phyloP scores from a whole-genome alignment of 805 yeast genomes.

The Lipomyces mesembrius region DNA sequence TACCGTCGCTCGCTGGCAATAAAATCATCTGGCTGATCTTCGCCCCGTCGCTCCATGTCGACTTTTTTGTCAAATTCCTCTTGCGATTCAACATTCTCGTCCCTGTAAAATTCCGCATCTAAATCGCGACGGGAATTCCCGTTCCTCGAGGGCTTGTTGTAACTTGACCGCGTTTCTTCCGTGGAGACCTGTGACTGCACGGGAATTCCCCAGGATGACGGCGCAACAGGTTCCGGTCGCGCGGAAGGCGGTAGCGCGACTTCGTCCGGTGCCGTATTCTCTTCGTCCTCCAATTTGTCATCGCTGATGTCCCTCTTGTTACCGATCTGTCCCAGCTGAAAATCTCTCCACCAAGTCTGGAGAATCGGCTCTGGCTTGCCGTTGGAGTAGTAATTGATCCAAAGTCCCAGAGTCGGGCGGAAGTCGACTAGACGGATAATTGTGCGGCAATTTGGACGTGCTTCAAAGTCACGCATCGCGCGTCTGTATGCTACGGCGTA shows the following conservation, averaged over 20 bases:
- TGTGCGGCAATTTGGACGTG: slow-evolving; percentile 20
- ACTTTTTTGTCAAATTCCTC: slow-evolving; percentile 34
- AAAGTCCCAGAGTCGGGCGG: slow-evolving; percentile 27
- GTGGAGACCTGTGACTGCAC: slow-evolving; percentile 1
- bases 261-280: background rate
- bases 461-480: slow-evolving; percentile 18
- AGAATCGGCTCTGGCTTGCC: slow-evolving; percentile 25
- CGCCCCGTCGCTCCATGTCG: slow-evolving; percentile 35
- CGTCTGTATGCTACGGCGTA: slow-evolving; percentile 2
- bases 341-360: slow-evolving; percentile 22
- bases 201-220: slow-evolving; percentile 28
- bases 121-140: background rate
- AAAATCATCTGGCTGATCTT: slow-evolving; percentile 38
- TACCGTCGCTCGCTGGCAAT: slow-evolving; percentile 28
- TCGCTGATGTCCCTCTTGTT: slow-evolving; percentile 7
- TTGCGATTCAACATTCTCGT: slow-evolving; percentile 19
- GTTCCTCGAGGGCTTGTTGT: slow-evolving; percentile 17
- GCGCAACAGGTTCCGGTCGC: slow-evolving; percentile 14
- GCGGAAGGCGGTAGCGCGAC: background rate
- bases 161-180: background rate
- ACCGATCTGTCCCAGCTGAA: background rate
- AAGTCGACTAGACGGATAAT: slow-evolving; percentile 18
- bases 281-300: slow-evolving; percentile 3
- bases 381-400: slow-evolving; percentile 29
- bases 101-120: slow-evolving; percentile 1